Conservation (phyloP, 2,329 filamentous ascomycete genomes). For the Aspergillus flavus region DNA sequence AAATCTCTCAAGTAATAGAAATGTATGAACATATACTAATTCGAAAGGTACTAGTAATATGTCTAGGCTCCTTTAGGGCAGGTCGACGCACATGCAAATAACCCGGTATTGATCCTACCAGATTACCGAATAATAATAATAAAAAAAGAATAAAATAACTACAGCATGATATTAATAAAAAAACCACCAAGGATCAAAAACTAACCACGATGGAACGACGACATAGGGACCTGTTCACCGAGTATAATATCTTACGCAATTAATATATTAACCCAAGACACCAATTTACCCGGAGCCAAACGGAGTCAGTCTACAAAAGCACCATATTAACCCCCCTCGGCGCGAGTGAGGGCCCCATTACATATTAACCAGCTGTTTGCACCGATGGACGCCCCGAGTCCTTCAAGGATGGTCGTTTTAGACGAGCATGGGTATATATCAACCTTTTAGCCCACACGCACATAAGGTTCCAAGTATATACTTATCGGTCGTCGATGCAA, state of each 20-base stretch:
- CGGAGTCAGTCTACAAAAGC: slow-evolving; percentile 5
- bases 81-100: slow-evolving; percentile 2
- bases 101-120: background rate
- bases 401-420: background rate
- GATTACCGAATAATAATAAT: background rate
- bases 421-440: background rate
- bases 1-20: background rate
- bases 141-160: background rate
- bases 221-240: slow-evolving; percentile 1
- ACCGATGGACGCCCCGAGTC: background rate
- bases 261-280: slow-evolving; percentile 12
- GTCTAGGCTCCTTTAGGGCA: background rate
- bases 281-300: slow-evolving; percentile 11
- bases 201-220: slow-evolving; percentile 1
- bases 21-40: background rate
- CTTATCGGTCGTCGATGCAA: background rate
- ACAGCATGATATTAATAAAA: slow-evolving; percentile 1
- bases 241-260: slow-evolving; percentile 11
- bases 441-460: background rate
- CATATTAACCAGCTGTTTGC: background rate
- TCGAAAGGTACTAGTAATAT: background rate
- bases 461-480: background rate
- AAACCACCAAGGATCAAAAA: slow-evolving; percentile 2
- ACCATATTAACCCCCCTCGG: slow-evolving; percentile 5
- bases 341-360: slow-evolving; percentile 1